phyloP scores from a whole-genome alignment of 139 green algal genomes.

The Coelastrella sp. region DNA sequence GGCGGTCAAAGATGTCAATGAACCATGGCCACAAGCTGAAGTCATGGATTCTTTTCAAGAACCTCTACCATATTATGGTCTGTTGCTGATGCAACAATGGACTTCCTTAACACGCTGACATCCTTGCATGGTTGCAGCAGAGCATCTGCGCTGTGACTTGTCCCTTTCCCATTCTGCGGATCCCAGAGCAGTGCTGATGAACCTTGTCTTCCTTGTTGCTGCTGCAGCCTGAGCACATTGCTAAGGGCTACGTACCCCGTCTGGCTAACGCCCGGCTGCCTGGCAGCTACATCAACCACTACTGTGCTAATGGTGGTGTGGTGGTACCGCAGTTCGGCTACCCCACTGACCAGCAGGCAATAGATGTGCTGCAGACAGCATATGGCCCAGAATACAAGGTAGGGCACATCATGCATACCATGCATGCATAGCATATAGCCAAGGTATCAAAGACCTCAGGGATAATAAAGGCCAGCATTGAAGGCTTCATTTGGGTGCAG shows the following conservation, averaged over 20 bases:
- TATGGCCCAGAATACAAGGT: conserved; percentile 67
- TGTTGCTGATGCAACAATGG: not conserved
- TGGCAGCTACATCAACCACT: conserved; percentile 89
- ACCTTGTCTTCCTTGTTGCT: not conserved
- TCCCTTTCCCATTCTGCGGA: not conserved
- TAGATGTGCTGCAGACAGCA: conserved; percentile 64
- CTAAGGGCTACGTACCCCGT: conserved; percentile 70
- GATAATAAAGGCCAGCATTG: no score
- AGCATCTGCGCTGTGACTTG: not conserved
- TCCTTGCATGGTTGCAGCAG: no score
- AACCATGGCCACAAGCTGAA: no score
- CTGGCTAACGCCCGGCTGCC: conserved; percentile 63
- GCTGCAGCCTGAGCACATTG: conserved; percentile 68
- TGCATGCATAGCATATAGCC: no score
- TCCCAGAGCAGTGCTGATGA: not conserved
- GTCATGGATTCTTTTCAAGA: no score
- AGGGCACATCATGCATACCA: no score
- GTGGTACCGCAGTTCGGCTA: conserved; percentile 70
- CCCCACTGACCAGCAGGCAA: conserved; percentile 62
- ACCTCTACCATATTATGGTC: no score
- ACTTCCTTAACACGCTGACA: no score
- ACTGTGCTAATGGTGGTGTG: conserved; percentile 76
- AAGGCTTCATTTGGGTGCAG: no score
- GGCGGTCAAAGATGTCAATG: not conserved
- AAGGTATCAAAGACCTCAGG: no score